Base-by-base conservation (phyloP, 768 basidiomycete species). In the Trametes meyenii region DNA sequence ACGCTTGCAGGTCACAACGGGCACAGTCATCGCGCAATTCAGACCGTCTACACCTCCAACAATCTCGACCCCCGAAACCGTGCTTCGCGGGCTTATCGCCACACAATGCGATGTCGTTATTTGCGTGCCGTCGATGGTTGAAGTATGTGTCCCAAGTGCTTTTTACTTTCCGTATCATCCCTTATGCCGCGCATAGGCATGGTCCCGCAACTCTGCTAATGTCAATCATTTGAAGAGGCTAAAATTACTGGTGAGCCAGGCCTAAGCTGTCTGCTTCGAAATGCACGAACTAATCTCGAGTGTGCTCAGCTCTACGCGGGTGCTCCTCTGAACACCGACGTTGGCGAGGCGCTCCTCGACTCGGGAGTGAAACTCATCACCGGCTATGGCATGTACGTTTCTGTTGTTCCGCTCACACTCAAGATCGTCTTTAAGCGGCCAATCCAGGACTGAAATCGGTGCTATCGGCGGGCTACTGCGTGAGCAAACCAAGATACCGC, bases 341-440 rank as follows among this genome's bases (percentile, higher is more conserved):
- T 72, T 1, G 80, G 78, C 0, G 74, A 80, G n/a, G 50, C 51
- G 16, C 42, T 80, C 21, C 65, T 66, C 4, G 61, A 67, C 17
- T 65, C 71, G n/a, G 78, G 78, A 0, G 75, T 80, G 3, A 59
- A 64, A 2, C 46, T 80, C 1, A 48, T 61, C 7, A 69, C 67
- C 3, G 61, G 74, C 23, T 82, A 78, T 53, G 81, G 79, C 29
- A 64, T 72, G 69, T 81, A 56, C 62, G 76, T 68, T 3, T 2
- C 3, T 4, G 13, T 40, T 8, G n/a, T 16, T 13, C 38, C 7
- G 17, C 33, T 38, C 70, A 0, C 23, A 1, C 24, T 21, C 24
- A 16, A 2, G 3, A 29, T 1, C 13, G 33, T n/a, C 14, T 33
- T 17, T 38, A 6, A 21, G 1, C 21, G 11, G 13, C 51, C 24